Percentiles rank a stretch among this genome's conserved stretches.
Evolutionary conservation across 2,329 filamentous ascomycete species (phyloP).

Genomic region (Whalleya microplaca): DNA sequence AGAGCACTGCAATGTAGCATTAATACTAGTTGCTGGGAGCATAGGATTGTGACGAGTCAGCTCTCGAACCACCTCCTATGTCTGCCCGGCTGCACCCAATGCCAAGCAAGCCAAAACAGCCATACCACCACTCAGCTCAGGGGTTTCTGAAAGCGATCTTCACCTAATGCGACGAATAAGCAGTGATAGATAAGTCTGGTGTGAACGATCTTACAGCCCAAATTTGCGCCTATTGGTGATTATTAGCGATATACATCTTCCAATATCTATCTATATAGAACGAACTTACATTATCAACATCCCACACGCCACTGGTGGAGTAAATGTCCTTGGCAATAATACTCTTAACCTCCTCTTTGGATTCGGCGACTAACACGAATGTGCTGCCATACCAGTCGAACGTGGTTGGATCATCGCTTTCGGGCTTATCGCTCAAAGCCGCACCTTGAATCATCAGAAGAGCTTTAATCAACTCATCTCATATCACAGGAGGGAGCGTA

Average conservation of each 20-base stretch:
- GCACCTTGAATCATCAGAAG: constrained; percentile 62
- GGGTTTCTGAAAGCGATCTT: constrained; percentile 32
- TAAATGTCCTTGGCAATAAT: constrained; percentile 75
- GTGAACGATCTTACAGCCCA: constrained; percentile 45
- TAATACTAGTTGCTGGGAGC: background rate
- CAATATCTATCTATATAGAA: background rate
- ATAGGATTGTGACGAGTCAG: background rate
- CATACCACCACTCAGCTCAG: constrained; percentile 7
- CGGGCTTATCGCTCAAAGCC: constrained; percentile 66
- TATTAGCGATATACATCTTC: constrained; percentile 7
- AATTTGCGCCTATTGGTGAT: constrained; percentile 48
- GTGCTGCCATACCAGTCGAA: constrained; percentile 75
- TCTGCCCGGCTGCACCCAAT: constrained; percentile 1
- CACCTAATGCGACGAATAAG: constrained; percentile 26
- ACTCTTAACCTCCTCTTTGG: constrained; percentile 70
- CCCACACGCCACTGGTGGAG: constrained; percentile 74
- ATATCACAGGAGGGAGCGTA: background rate
- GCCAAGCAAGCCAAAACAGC: background rate
- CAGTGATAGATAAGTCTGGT: constrained; percentile 1
- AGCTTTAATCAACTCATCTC: constrained; percentile 30
- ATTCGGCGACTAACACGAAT: constrained; percentile 68
- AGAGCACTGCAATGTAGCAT: background rate
- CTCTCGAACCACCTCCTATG: background rate
- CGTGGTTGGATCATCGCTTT: constrained; percentile 59
- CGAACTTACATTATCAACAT: constrained; percentile 66